Base-by-base conservation (phyloP, 208 protist species). In the Leishmania arabica region DNA sequence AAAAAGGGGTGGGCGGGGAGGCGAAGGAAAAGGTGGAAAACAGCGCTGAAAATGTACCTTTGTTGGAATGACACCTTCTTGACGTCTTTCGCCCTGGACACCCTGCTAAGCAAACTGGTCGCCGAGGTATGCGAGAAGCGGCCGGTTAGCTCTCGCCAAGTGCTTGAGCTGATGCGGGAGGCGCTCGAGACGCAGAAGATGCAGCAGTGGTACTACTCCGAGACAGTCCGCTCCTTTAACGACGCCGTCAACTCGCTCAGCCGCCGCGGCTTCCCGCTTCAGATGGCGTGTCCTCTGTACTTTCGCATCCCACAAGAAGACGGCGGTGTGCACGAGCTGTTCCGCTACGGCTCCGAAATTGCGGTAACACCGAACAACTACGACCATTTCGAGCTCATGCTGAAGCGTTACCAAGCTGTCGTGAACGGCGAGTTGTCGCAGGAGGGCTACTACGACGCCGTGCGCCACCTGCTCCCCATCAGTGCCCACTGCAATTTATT, bases 341-440 rank as follows among this genome's bases (percentile, higher is more conserved):
- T 94, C 71, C 92, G 90, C 42, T 71, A 85, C 54, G 88, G 90
- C 53, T 72, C 79, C n/a, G 79, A 84, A 37, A 78, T 95, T 1
- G 74, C 70, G 17, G 89, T 95, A 21, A 93, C 84, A 34, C 82
- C 86, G 56, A 84, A 84, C 78, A 95, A 93, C 80, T 92, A 88
- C 51, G 77, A 78, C 65, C 66, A 54, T 34, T 95, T 95, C 40
- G 75, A 84, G 42, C 27, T 64, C 1, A 80, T 95, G 79, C 53
- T 89, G 65, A 62, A 75, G 49, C 37, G 80, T 24, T 88, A 86
- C 64, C 68, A 85, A 42, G 53, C 84, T 8, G 64, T 87, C 15
- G 69, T 77, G 15, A 79, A 54, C 21, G 71, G 78, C 34, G 68
- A 82, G 27, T 54, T 66, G 37, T 79, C 77, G 24, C 72, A 85